These are phyloP conservation scores for Aaosphaeria pasadenensis DNA, from an alignment of 2,329 filamentous ascomycete species.

Conservation along the genomic window DNA sequence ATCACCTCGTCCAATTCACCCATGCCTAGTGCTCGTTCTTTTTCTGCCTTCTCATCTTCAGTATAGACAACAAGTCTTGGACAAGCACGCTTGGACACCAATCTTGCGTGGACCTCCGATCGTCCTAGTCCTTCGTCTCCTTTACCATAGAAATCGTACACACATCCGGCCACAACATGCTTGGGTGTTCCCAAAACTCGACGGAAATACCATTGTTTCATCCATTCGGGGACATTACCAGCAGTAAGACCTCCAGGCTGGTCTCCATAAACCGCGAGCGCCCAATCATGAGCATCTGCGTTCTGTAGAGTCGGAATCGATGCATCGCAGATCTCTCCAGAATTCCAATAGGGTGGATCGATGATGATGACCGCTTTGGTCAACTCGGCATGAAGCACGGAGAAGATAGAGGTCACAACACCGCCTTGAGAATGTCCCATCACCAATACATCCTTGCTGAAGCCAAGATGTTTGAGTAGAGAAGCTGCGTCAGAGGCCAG, in stretches of 20 bases:
- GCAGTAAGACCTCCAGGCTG: not conserved
- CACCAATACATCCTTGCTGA: not conserved
- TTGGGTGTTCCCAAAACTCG: constrained; percentile 6
- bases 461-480: not conserved
- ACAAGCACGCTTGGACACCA: constrained; percentile 8
- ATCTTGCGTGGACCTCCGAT: constrained; percentile 6
- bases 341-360: constrained; percentile 11
- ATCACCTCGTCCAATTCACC: not conserved
- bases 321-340: constrained; percentile 3
- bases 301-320: not conserved
- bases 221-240: constrained; percentile 8
- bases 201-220: constrained; percentile 13
- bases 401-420: constrained; percentile 7
- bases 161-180: constrained; percentile 4
- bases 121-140: not conserved
- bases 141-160: not conserved
- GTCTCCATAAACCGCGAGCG: not conserved
- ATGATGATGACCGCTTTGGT: constrained; percentile 12
- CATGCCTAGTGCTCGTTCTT: constrained; percentile 10
- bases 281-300: not conserved
- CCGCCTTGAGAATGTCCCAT: not conserved
- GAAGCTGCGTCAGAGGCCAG: not conserved
- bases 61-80: constrained; percentile 11
- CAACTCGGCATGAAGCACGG: constrained; percentile 6
- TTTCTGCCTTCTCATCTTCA: constrained; percentile 6